These are phyloP conservation scores for Neoboletus magnificus DNA, from an alignment of 768 basidiomycete genomes.

Conservation along the genomic window DNA sequence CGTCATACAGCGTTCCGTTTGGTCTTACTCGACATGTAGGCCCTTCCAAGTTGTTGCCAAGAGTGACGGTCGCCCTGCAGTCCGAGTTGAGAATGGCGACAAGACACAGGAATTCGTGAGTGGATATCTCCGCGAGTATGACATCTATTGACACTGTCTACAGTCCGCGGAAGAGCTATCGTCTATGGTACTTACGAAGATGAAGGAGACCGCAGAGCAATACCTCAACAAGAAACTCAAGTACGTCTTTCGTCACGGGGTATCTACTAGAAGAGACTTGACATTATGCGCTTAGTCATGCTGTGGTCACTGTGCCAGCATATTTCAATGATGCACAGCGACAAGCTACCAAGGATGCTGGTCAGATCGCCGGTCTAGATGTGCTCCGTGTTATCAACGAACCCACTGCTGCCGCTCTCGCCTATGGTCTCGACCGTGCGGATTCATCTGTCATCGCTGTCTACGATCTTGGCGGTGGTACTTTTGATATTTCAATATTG, in stretches of 20 bases:
- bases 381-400: slow-evolving; percentile 99
- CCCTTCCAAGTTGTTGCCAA: slow-evolving; percentile 77
- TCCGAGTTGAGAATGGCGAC: slow-evolving; percentile 82
- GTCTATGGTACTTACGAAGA: slow-evolving; percentile 85
- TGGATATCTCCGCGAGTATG: slow-evolving; percentile 12
- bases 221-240: slow-evolving; percentile 91
- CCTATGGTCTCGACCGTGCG: slow-evolving; percentile 88
- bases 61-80: slow-evolving; percentile 71
- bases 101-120: slow-evolving; percentile 79
- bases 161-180: slow-evolving; percentile 85
- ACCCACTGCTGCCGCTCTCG: slow-evolving; percentile 96
- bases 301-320: slow-evolving; percentile 93
- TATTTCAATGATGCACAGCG: slow-evolving; percentile 99
- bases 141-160: slow-evolving; percentile 14
- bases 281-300: slow-evolving; percentile 48
- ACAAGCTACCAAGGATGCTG: slow-evolving; percentile 97
- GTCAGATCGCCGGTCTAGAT: slow-evolving; percentile 95
- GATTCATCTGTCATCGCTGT: slow-evolving; percentile 91
- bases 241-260: slow-evolving; percentile 44
- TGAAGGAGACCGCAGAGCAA: slow-evolving; percentile 94
- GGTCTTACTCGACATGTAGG: slow-evolving; percentile 39
- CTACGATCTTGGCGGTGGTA: slow-evolving; percentile 97
- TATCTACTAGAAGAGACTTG: not conserved
- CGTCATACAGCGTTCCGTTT: not conserved
- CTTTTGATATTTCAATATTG: slow-evolving; percentile 98